Evolutionary conservation across 1,284 basidiomycete species (phyloP).

Genomic region (Apiotrichum akiyoshidainum): DNA sequence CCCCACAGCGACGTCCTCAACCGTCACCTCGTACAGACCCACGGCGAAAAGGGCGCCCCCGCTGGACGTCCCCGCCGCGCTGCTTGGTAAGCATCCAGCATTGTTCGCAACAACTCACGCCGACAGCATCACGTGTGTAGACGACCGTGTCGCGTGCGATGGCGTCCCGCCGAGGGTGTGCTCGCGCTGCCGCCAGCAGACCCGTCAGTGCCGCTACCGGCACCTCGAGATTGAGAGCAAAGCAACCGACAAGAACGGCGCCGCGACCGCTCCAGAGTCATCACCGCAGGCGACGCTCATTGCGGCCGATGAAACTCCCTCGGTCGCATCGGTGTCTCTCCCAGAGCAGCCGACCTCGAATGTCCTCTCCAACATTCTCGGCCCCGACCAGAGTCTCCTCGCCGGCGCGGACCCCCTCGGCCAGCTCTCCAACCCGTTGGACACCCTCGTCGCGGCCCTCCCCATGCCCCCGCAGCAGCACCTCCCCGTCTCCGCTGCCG

Average conservation of each 20-base stretch:
- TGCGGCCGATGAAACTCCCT: background rate
- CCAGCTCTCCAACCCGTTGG: background rate
- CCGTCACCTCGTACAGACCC: conserved; percentile 22
- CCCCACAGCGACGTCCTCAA: conserved; percentile 22
- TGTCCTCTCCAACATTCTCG: background rate
- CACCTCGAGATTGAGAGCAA: conserved; percentile 15
- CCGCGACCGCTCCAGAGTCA: background rate
- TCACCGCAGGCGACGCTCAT: background rate
- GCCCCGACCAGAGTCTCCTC: background rate
- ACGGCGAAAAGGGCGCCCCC: conserved; percentile 16
- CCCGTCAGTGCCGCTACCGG: conserved; percentile 12
- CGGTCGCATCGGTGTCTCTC: background rate
- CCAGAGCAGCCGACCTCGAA: background rate
- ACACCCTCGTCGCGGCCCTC: conserved; percentile 1
- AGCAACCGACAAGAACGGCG: background rate
- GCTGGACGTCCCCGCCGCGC: conserved; percentile 22
- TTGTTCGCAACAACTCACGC: background rate
- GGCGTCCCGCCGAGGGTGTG: conserved; percentile 19
- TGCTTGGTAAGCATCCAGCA: conserved; percentile 15
- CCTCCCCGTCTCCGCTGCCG: background rate
- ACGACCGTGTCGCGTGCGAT: conserved; percentile 14
- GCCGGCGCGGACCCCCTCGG: background rate
- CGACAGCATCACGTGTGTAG: conserved; percentile 15
- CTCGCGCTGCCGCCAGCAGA: conserved; percentile 10
- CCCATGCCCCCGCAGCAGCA: background rate